A percentile compares a stretch with the other conserved stretches of the same genome.
These are phyloP conservation scores for Papiliotrema terrestris DNA, from an alignment of 1,284 basidiomycete species.

Conservation along the genomic window DNA sequence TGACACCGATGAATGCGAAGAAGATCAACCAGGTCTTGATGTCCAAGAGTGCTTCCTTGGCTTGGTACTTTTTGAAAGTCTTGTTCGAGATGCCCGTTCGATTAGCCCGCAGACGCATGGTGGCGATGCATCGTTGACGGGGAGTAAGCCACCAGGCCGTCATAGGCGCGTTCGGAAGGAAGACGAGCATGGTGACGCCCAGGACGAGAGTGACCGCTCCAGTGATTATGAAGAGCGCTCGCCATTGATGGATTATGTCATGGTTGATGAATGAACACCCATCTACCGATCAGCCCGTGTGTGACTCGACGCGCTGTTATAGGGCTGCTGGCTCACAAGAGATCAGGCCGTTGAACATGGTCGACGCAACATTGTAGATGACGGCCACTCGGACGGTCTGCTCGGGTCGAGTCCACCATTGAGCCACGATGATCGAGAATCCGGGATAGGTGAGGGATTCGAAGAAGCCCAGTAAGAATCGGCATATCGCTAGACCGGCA, in stretches of 20 bases:
- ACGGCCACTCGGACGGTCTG: slow-evolving; percentile 18
- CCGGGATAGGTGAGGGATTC: slow-evolving; percentile 7
- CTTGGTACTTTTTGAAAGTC: slow-evolving; percentile 8
- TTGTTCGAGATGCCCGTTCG: slow-evolving; percentile 22
- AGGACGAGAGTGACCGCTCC: slow-evolving; percentile 3
- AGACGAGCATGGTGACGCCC: slow-evolving; percentile 3
- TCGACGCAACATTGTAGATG: slow-evolving; percentile 23
- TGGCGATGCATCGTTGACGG: slow-evolving; percentile 20
- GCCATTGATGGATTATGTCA: slow-evolving; percentile 8
- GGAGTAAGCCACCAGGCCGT: slow-evolving; percentile 26
- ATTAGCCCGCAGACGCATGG: slow-evolving; percentile 11
- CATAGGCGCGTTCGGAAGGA: slow-evolving; percentile 13
- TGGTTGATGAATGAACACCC: slow-evolving; percentile 8
- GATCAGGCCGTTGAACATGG: slow-evolving; percentile 26
- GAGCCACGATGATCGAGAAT: not conserved
- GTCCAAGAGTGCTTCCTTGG: slow-evolving; percentile 19
- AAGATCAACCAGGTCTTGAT: slow-evolving; percentile 16
- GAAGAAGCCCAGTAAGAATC: slow-evolving; percentile 21
- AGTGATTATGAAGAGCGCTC: slow-evolving; percentile 11
- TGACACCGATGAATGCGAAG: slow-evolving; percentile 12
- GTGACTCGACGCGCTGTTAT: not conserved
- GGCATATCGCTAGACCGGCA: slow-evolving; percentile 12
- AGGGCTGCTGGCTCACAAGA: not conserved
- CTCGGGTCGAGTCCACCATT: slow-evolving; percentile 15
- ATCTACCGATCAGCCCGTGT: not conserved